Evolutionary conservation across 495 filamentous ascomycete species (phyloP).

Genomic region (Aspergillus wentii): DNA sequence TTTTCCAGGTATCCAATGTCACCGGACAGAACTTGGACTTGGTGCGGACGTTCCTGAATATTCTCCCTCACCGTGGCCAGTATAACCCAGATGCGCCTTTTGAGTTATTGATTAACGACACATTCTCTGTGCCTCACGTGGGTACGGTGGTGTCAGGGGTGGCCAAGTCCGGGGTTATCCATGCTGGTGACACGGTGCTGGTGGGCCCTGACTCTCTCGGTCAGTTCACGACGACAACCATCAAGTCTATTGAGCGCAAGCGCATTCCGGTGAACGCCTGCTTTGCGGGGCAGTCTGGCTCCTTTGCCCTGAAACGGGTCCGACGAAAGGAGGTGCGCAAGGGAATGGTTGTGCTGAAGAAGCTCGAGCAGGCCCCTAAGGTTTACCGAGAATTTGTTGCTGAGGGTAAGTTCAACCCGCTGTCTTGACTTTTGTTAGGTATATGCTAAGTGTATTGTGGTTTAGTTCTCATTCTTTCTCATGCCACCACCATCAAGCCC

Average conservation of each 20-base stretch:
- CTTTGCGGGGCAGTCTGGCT: constrained; percentile 87
- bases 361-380: constrained; percentile 67
- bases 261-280: constrained; percentile 85
- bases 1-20: constrained; percentile 98
- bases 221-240: constrained; percentile 83
- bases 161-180: constrained; percentile 77
- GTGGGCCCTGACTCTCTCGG: constrained; percentile 91
- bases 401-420: constrained; percentile 54
- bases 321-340: constrained; percentile 92
- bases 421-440: background rate
- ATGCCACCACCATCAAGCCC: constrained; percentile 97
- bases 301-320: constrained; percentile 82
- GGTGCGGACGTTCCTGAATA: constrained; percentile 89
- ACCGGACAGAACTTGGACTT: constrained; percentile 79
- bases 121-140: constrained; percentile 97
- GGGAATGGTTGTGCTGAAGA: constrained; percentile 95
- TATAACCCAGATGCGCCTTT: constrained; percentile 86
- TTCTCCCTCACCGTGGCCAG: constrained; percentile 90
- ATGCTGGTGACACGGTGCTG: constrained; percentile 83
- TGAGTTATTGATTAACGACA: constrained; percentile 96
- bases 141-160: constrained; percentile 95
- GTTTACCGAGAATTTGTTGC: constrained; percentile 91
- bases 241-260: constrained; percentile 94
- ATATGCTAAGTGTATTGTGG: constrained; percentile 12
- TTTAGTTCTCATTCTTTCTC: constrained; percentile 86